Base-by-base conservation (phyloP, 495 filamentous ascomycete species). In the Podospora pseudocomata region DNA sequence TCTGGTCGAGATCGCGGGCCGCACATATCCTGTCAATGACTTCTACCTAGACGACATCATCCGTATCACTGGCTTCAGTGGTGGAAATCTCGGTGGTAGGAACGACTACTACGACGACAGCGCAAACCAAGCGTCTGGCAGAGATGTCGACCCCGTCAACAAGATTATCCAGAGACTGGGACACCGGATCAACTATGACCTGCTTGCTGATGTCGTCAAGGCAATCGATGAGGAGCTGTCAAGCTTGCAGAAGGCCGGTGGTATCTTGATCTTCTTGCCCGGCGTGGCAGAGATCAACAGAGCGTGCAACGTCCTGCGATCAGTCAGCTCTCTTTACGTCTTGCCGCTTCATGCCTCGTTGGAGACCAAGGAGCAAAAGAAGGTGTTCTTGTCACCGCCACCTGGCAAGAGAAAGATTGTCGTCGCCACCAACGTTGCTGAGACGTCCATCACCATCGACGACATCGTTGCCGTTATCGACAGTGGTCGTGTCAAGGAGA, bases 391-490 rank as follows among this genome's bases (percentile, higher is more conserved):
- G 18, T 84, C 80, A 28, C 82, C 95, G 1, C 93, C 95, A 0
- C 77, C 77, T 23, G 93, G 92, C 1, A 92, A 90, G 78, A 83
- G 95, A 26, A 99, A 99, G 79, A 88, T 99, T 54, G 90, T 99
- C 26, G 91, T 92, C 13, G 91, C 95, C 1, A 99, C 95, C 18
- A 99, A 99, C 71, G 94, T 99, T 18, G 95, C 95, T 2, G 95
- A 99, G 76, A 99, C 95, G 0, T 98, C 95, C 11, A 98, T 99
- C 69, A 99, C 95, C 0, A 99, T 99, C 63, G 92, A 95, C 67
- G 95, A 99, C 73, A 90, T 98, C 44, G 94, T 98, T 15, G 95
- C 93, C 26, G 96, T 99, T 62, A 96, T 99, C 64, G 95, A 99
- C 74, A 93, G 90, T 6, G 95, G 95, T 19, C 88, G 91, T 34